These are phyloP conservation scores for Neocucurbitaria cava DNA, from an alignment of 2,329 filamentous ascomycete genomes.

Conservation along the genomic window DNA sequence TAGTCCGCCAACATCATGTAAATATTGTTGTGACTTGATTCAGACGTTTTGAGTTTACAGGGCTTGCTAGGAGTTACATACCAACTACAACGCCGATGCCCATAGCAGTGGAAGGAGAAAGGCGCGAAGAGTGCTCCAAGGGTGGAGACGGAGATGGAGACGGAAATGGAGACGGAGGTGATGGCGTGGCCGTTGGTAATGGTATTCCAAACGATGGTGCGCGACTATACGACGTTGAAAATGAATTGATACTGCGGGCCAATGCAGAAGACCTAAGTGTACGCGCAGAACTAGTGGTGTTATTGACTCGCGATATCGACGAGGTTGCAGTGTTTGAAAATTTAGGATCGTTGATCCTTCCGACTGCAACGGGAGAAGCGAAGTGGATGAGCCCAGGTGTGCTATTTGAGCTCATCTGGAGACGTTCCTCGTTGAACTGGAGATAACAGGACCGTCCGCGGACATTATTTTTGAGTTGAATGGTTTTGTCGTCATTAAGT, in stretches of 20 bases:
- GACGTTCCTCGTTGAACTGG: neutral
- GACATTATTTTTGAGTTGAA: constrained; percentile 7
- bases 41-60: neutral
- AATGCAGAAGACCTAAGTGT: neutral
- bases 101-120: constrained; percentile 20
- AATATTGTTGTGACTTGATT: neutral
- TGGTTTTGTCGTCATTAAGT: constrained; percentile 3
- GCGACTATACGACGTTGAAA: too few relatives aligned
- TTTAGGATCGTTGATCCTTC: constrained; percentile 6
- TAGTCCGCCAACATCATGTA: too few relatives aligned
- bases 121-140: neutral
- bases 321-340: constrained; percentile 7
- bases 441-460: neutral
- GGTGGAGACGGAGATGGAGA: neutral
- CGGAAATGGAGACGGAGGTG: too few relatives aligned
- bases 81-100: constrained; percentile 24
- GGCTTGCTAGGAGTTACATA: neutral
- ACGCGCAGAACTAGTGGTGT: neutral
- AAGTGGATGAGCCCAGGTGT: constrained; percentile 4
- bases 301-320: neutral
- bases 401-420: constrained; percentile 3
- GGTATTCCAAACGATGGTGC: neutral
- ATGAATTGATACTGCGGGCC: neutral
- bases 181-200: neutral
- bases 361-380: constrained; percentile 2